phyloP scores from a whole-genome alignment of 768 basidiomycete genomes.

The Boletus speciosus region DNA sequence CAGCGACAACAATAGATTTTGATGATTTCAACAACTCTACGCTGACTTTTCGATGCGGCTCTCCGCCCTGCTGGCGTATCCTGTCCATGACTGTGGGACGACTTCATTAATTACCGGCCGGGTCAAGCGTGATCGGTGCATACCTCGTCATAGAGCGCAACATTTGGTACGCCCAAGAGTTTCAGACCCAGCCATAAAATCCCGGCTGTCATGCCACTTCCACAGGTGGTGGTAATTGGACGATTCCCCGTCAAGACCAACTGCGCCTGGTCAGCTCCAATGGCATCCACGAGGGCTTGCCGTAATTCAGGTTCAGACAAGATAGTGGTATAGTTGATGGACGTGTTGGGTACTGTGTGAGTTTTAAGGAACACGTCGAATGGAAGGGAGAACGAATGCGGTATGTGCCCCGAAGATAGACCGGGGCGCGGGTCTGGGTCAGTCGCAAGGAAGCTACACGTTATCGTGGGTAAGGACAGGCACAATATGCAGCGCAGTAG shows the following conservation, averaged over 20 bases:
- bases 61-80: slow-evolving; percentile 74
- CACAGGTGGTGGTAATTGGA: slow-evolving; percentile 74
- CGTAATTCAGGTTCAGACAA: slow-evolving; percentile 56
- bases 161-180: slow-evolving; percentile 54
- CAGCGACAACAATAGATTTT: slow-evolving; percentile 1
- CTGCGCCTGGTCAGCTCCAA: slow-evolving; percentile 58
- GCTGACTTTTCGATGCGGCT: slow-evolving; percentile 65
- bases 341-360: slow-evolving; percentile 31
- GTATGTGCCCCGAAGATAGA: slow-evolving; percentile 90
- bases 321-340: slow-evolving; percentile 55
- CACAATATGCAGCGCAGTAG: neutral
- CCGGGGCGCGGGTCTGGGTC: slow-evolving; percentile 89
- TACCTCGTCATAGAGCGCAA: slow-evolving; percentile 94
- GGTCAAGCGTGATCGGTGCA: slow-evolving; percentile 20
- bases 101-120: slow-evolving; percentile 17
- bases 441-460: slow-evolving; percentile 66
- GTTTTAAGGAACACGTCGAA: slow-evolving; percentile 69
- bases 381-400: slow-evolving; percentile 78
- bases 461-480: slow-evolving; percentile 7
- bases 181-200: slow-evolving; percentile 92
- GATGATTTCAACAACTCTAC: slow-evolving; percentile 9
- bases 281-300: slow-evolving; percentile 53
- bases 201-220: slow-evolving; percentile 98
- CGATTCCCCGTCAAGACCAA: slow-evolving; percentile 58
- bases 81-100: slow-evolving; percentile 83